Percentiles rank a stretch among this genome's conserved stretches.
phyloP scores from a whole-genome alignment of 2,329 filamentous ascomycete species.

The Colletotrichum sp. region DNA sequence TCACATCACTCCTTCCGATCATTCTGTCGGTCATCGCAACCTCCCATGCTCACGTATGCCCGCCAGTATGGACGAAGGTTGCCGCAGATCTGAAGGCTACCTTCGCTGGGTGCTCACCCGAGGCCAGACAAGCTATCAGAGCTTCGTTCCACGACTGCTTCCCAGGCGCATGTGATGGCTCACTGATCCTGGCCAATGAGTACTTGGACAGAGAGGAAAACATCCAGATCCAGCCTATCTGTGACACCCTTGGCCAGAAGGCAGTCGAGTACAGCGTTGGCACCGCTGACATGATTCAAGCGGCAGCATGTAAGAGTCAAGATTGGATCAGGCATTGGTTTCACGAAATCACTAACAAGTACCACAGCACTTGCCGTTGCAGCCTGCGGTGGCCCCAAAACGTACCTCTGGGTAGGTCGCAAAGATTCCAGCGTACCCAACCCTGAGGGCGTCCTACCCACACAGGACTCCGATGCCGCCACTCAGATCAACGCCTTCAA shows the following conservation, averaged over 20 bases:
- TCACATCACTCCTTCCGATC: background rate
- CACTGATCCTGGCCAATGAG: conserved; percentile 3
- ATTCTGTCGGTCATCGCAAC: background rate
- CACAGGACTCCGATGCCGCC: conserved; percentile 5
- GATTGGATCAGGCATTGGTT: rapidly evolving
- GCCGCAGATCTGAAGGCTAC: background rate
- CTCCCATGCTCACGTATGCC: background rate
- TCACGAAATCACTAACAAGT: background rate
- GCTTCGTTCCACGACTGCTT: conserved; percentile 10
- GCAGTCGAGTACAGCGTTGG: background rate
- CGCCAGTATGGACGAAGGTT: background rate
- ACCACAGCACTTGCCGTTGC: background rate
- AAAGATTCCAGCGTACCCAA: background rate
- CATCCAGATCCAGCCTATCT: conserved; percentile 1
- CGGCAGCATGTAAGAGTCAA: background rate
- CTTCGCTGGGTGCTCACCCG: background rate
- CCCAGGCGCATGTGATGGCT: background rate
- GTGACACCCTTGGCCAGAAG: background rate
- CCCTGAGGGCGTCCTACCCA: background rate
- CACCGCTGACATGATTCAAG: conserved; percentile 10
- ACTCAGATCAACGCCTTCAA: background rate
- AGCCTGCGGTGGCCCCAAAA: conserved; percentile 1
- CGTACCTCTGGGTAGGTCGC: background rate
- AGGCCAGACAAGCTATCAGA: background rate
- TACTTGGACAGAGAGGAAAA: conserved; percentile 6